Conservation (phyloP, 208 protist genomes). For the Wallacemonas sp. region DNA sequence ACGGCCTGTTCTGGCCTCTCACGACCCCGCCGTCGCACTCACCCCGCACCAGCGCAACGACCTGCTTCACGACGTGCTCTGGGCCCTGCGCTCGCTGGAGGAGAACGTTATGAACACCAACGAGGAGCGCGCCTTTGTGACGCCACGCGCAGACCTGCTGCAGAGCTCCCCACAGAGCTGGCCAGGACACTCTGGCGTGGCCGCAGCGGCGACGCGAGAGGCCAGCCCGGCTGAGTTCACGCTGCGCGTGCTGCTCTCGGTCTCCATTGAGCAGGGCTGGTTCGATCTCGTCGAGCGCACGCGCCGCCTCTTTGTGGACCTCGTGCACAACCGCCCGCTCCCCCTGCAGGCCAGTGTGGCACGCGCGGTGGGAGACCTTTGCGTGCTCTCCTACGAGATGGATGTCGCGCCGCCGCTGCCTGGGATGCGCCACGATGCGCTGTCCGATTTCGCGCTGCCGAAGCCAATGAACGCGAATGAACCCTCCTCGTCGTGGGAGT, state of each 20-base stretch:
- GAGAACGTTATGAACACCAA: constrained; percentile 37
- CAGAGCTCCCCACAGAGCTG: constrained; percentile 1
- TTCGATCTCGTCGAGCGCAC: constrained; percentile 57
- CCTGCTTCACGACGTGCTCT: constrained; percentile 38
- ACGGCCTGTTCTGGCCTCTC: background rate
- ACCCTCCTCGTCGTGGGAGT: background rate
- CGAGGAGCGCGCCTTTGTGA: constrained; percentile 52
- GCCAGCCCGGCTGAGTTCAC: constrained; percentile 53
- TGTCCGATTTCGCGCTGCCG: too few relatives aligned
- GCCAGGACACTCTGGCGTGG: constrained; percentile 1
- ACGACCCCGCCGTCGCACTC: constrained; percentile 4
- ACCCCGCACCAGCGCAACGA: constrained; percentile 27
- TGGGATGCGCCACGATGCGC: too few relatives aligned
- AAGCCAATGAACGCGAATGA: too few relatives aligned
- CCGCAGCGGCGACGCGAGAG: background rate
- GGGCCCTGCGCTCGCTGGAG: constrained; percentile 39
- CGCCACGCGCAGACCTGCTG: constrained; percentile 20
- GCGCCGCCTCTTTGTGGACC: constrained; percentile 39
- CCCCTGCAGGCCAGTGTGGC: constrained; percentile 51
- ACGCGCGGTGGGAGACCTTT: constrained; percentile 49
- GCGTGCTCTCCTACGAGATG: constrained; percentile 60
- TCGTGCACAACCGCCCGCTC: constrained; percentile 42
- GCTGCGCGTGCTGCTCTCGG: constrained; percentile 45
- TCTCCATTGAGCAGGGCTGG: constrained; percentile 62
- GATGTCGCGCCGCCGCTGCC: background rate